phyloP scores from a whole-genome alignment of 805 yeast genomes.

The Groenewaldozyma salmanticensis region DNA sequence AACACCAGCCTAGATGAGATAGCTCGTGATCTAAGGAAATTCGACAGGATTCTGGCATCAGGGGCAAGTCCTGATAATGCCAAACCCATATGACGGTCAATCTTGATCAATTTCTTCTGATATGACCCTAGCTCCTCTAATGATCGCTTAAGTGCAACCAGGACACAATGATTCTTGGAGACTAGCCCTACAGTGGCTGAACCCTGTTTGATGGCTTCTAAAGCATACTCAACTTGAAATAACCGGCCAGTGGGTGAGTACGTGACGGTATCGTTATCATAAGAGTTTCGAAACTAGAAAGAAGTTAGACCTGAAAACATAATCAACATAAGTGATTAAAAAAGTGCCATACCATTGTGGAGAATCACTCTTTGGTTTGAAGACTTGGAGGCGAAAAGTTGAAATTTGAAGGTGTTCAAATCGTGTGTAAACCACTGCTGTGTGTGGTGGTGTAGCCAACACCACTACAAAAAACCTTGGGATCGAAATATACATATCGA shows the following conservation, averaged over 20 bases:
- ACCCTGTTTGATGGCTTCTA: slow-evolving; percentile 96
- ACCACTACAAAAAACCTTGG: too few relatives aligned
- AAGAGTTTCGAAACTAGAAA: slow-evolving; percentile 85
- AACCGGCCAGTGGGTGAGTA: slow-evolving; percentile 92
- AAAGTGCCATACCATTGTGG: too few relatives aligned
- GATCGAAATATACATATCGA: too few relatives aligned
- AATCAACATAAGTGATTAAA: neutral
- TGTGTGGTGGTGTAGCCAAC: too few relatives aligned
- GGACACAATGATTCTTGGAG: slow-evolving; percentile 76
- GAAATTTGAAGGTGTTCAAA: too few relatives aligned
- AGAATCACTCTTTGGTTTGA: too few relatives aligned
- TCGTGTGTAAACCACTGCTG: too few relatives aligned
- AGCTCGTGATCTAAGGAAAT: slow-evolving; percentile 83
- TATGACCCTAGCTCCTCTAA: slow-evolving; percentile 97
- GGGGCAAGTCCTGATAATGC: slow-evolving; percentile 98
- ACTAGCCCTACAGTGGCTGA: slow-evolving; percentile 93
- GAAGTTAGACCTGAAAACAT: slow-evolving; percentile 1
- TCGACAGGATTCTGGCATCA: slow-evolving; percentile 90
- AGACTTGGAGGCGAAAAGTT: too few relatives aligned
- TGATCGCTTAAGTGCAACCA: slow-evolving; percentile 90
- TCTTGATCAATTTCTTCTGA: slow-evolving; percentile 84
- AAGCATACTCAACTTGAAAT: slow-evolving; percentile 81
- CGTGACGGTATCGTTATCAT: slow-evolving; percentile 97
- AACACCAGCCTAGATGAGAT: slow-evolving; percentile 77
- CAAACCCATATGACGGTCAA: slow-evolving; percentile 89